Conservation (phyloP, 2,329 filamentous ascomycete species). For the Penicillium concentricum region DNA sequence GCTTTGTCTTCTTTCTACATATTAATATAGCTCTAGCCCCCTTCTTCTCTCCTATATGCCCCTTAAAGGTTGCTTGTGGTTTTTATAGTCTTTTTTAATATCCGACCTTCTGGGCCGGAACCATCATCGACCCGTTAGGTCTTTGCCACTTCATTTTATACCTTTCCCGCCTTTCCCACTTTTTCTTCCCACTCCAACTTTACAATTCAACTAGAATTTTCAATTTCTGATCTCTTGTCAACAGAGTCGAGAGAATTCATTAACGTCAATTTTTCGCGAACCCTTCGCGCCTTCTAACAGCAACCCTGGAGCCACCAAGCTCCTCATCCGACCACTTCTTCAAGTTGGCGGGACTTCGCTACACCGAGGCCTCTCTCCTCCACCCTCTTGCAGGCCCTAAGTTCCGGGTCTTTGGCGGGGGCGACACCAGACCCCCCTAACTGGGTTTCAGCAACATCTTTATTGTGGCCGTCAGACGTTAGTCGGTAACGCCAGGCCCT, state of each 20-base stretch:
- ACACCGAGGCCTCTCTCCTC: slow-evolving; percentile 69
- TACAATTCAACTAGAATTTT: no score
- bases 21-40: not conserved
- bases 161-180: not conserved
- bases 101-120: not conserved
- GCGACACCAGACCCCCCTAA: slow-evolving; percentile 98
- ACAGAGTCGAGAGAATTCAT: not conserved
- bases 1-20: not conserved
- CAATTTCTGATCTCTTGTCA: not conserved
- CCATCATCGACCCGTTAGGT: slow-evolving; percentile 3
- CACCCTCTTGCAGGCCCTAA: slow-evolving; percentile 90
- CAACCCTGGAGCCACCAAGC: slow-evolving; percentile 44
- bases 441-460: slow-evolving; percentile 49
- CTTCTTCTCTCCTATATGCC: not conserved
- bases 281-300: slow-evolving; percentile 16
- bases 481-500: slow-evolving; percentile 43
- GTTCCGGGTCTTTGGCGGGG: slow-evolving; percentile 92
- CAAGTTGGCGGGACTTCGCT: slow-evolving; percentile 91
- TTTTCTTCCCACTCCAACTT: not conserved
- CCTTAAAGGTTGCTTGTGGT: not conserved
- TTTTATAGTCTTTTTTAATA: not conserved
- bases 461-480: slow-evolving; percentile 38
- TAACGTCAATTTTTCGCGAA: slow-evolving; percentile 18
- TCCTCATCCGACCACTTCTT: slow-evolving; percentile 55
- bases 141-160: slow-evolving; percentile 1